Conservation (phyloP, 1,284 basidiomycete genomes). For the Cerrena zonata region DNA sequence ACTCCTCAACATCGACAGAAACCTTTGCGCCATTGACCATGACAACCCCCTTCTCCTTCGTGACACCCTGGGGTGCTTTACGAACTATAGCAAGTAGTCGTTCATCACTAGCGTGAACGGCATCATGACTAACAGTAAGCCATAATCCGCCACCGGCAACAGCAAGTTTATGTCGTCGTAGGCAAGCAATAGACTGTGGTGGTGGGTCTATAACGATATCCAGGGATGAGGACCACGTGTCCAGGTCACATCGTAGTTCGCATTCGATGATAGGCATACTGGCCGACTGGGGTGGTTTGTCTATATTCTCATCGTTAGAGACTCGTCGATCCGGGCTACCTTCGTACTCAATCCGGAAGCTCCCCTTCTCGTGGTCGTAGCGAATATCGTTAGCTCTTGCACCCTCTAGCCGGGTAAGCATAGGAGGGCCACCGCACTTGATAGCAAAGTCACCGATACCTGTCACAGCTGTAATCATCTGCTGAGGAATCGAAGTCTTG, state of each 20-base stretch:
- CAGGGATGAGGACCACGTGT: constrained; percentile 83
- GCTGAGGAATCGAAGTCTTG: constrained; percentile 86
- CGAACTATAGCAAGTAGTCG: constrained; percentile 71
- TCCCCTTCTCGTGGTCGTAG: constrained; percentile 85
- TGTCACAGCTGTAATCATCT: constrained; percentile 83
- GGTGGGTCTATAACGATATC: constrained; percentile 94
- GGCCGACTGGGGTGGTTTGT: constrained; percentile 14
- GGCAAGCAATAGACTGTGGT: constrained; percentile 76
- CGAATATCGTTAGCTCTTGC: constrained; percentile 69
- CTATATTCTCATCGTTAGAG: constrained; percentile 15
- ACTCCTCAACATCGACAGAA: constrained; percentile 85
- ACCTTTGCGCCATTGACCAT: constrained; percentile 88
- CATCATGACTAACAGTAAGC: constrained; percentile 89
- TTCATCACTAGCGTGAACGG: constrained; percentile 70
- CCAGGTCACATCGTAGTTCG: constrained; percentile 89
- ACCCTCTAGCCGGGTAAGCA: constrained; percentile 78
- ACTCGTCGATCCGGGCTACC: constrained; percentile 50
- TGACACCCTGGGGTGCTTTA: constrained; percentile 53
- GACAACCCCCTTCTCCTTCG: constrained; percentile 73
- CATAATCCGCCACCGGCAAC: constrained; percentile 90
- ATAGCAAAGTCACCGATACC: constrained; percentile 93
- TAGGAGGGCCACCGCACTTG: constrained; percentile 89
- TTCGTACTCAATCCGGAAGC: constrained; percentile 84
- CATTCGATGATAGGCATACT: constrained; percentile 72
- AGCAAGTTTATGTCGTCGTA: constrained; percentile 84